Conservation (phyloP, 129 eudicot genomes). For the Chrysanthemum makinoi region DNA sequence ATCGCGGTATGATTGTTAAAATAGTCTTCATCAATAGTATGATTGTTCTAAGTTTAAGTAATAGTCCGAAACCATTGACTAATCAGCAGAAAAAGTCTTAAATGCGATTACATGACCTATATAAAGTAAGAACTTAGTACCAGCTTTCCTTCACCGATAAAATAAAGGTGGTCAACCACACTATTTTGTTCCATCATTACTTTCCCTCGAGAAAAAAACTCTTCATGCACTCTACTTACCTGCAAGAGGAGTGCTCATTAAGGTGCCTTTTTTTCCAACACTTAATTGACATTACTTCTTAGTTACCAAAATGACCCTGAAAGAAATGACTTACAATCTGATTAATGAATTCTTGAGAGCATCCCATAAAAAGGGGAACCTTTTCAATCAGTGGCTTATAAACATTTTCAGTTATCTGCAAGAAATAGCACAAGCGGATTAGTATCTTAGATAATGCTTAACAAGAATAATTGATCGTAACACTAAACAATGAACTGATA, state of each 20-base stretch:
- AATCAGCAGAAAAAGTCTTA: too few species aligned
- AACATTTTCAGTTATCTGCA: constrained; percentile 58
- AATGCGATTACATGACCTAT: too few species aligned
- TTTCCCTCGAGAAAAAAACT: constrained; percentile 9
- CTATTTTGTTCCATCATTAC: constrained; percentile 13
- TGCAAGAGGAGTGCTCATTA: too few species aligned
- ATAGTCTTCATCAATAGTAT: too few species aligned
- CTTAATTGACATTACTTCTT: too few species aligned
- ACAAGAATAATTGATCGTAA: background rate
- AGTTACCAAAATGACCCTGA: too few species aligned
- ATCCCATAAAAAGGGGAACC: constrained; percentile 57
- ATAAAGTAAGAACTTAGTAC: background rate
- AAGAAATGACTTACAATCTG: constrained; percentile 47
- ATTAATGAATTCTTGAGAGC: constrained; percentile 62
- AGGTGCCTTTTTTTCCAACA: too few species aligned
- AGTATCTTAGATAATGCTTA: too few species aligned
- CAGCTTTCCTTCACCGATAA: constrained; percentile 4
- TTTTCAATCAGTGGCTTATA: constrained; percentile 45
- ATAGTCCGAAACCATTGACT: too few species aligned
- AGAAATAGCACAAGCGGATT: background rate
- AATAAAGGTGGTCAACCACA: constrained; percentile 13
- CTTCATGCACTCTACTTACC: constrained; percentile 11
- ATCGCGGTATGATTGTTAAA: too few species aligned
- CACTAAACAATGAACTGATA: background rate
- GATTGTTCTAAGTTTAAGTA: too few species aligned